Evolutionary conservation across 2,329 filamentous ascomycete species (phyloP).

Genomic region (Paecilomyces sp.): DNA sequence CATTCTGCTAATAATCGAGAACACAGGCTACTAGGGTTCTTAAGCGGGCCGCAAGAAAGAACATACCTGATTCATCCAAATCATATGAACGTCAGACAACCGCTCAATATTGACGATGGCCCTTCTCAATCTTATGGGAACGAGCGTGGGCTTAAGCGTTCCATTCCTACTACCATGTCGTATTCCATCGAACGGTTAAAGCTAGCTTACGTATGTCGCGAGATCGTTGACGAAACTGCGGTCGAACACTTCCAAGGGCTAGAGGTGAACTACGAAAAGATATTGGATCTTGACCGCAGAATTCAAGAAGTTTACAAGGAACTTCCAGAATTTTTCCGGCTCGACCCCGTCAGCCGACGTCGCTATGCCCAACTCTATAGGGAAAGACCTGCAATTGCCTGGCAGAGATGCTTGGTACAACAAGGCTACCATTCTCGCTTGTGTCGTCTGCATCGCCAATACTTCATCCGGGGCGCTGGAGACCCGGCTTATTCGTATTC

Average conservation of each 20-base stretch:
- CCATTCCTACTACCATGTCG: slow-evolving; percentile 37
- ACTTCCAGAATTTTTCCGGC: slow-evolving; percentile 30
- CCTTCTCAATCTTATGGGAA: slow-evolving; percentile 19
- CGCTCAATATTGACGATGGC: slow-evolving; percentile 36
- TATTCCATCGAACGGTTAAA: slow-evolving; percentile 39
- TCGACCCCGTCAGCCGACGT: slow-evolving; percentile 22
- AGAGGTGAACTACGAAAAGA: slow-evolving; percentile 27
- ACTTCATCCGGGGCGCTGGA: slow-evolving; percentile 29
- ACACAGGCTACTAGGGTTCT: slow-evolving; percentile 30
- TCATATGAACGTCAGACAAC: slow-evolving; percentile 35
- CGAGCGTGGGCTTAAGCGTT: slow-evolving; percentile 18
- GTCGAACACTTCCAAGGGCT: slow-evolving; percentile 16
- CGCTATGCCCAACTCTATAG: slow-evolving; percentile 21
- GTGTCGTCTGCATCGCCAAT: slow-evolving; percentile 33
- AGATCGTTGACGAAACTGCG: slow-evolving; percentile 31
- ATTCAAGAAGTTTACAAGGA: slow-evolving; percentile 22
- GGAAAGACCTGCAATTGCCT: slow-evolving; percentile 20
- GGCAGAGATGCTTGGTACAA: slow-evolving; percentile 29
- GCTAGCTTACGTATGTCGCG: slow-evolving; percentile 32
- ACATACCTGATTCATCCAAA: slow-evolving; percentile 36
- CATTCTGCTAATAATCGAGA: neutral
- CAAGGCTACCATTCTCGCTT: slow-evolving; percentile 28
- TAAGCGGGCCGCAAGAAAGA: slow-evolving; percentile 38
- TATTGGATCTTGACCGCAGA: slow-evolving; percentile 30
- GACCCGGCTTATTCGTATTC: slow-evolving; percentile 32